Evolutionary conservation across 78 protist genomes (phyloP).

Genomic region (slime mould (Dictyostelium discoideum)): DNA sequence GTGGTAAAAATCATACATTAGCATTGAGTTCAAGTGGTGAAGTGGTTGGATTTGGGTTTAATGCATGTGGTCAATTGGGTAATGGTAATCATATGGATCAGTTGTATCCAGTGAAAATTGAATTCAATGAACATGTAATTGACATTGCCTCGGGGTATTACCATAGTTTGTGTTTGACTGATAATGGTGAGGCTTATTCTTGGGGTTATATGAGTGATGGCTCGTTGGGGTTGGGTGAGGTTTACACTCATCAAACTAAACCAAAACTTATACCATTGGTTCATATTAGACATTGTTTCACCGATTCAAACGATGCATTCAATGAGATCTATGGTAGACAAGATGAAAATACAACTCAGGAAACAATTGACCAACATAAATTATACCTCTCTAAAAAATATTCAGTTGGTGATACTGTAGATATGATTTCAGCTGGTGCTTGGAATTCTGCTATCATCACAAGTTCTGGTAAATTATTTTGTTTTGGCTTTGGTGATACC

Average conservation of each 20-base stretch:
- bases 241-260: slow-evolving; percentile 41
- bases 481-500: slow-evolving; percentile 72
- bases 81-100: slow-evolving; percentile 8
- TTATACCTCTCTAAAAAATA: not conserved
- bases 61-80: slow-evolving; percentile 85
- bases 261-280: slow-evolving; percentile 53
- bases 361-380: not conserved
- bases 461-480: slow-evolving; percentile 40
- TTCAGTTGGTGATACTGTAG: slow-evolving; percentile 29
- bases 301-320: slow-evolving; percentile 3
- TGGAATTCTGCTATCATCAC: slow-evolving; percentile 71
- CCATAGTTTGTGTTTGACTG: slow-evolving; percentile 35
- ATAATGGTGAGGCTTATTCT: slow-evolving; percentile 41
- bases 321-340: slow-evolving; percentile 23
- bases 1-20: slow-evolving; percentile 79
- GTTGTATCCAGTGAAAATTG: slow-evolving; percentile 2
- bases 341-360: not conserved
- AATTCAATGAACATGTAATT: slow-evolving; percentile 16
- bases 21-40: slow-evolving; percentile 24
- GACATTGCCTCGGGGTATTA: slow-evolving; percentile 57
- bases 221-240: slow-evolving; percentile 50
- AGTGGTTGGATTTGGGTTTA: slow-evolving; percentile 72
- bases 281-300: slow-evolving; percentile 24
- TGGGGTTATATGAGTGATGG: slow-evolving; percentile 77
- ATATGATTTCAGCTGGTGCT: slow-evolving; percentile 58